Percentiles rank a stretch among this genome's conserved stretches.
Evolutionary conservation across 495 filamentous ascomycete species (phyloP).

Genomic region (Aspergillus biplanus): DNA sequence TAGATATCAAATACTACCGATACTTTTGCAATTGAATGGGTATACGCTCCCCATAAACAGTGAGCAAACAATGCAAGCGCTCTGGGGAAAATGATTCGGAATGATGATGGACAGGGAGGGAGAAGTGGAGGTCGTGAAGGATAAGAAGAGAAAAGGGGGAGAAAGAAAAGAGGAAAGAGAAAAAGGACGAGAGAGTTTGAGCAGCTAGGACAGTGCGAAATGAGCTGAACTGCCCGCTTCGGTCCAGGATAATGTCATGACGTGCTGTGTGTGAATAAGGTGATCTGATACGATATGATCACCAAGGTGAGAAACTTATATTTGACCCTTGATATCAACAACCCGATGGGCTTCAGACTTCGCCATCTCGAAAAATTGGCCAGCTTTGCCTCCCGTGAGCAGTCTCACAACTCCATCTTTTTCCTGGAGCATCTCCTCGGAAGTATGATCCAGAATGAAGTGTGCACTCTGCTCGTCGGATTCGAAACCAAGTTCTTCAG

Average conservation of each 20-base stretch:
- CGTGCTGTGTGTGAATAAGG: conserved; percentile 5
- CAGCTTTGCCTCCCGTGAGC: conserved; percentile 71
- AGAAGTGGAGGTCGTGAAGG: too few relatives aligned
- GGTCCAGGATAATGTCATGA: conserved; percentile 10
- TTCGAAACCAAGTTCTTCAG: conserved; percentile 94
- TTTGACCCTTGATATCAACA: conserved; percentile 97
- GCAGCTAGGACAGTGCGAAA: background rate
- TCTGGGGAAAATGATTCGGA: conserved; percentile 1
- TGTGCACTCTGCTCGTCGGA: conserved; percentile 86
- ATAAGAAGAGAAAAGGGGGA: background rate
- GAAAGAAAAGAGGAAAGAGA: background rate
- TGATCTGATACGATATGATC: conserved; percentile 9
- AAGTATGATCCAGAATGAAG: conserved; percentile 80
- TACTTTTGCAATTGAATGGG: conserved; percentile 23
- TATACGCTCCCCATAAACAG: conserved; percentile 18
- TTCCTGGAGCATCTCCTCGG: conserved; percentile 77
- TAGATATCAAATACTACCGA: conserved; percentile 13
- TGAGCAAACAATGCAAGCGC: conserved; percentile 5
- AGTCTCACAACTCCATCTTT: conserved; percentile 72
- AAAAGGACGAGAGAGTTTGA: background rate
- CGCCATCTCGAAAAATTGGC: conserved; percentile 70
- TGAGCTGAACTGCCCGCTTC: background rate
- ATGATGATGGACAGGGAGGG: background rate
- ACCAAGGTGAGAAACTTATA: conserved; percentile 50
- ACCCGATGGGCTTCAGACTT: conserved; percentile 73